phyloP scores from a whole-genome alignment of 106 monocot species.

The Dioscorea alata region DNA sequence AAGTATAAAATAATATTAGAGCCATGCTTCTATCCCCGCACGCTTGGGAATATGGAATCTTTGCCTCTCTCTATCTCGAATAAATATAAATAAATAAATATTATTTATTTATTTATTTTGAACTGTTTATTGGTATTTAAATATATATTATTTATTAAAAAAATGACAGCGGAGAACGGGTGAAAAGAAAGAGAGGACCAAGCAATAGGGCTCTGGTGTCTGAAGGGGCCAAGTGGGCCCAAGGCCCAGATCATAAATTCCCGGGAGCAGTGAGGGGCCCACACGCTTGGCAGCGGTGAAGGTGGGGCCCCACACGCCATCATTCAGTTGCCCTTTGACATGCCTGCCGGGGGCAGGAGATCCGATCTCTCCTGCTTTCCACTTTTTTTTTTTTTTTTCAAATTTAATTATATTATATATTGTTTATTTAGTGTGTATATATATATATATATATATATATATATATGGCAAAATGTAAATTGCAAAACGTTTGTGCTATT shows the following conservation, averaged over 20 bases:
- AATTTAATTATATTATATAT: too few species aligned
- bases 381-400: too few species aligned
- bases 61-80: too few species aligned
- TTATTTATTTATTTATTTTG: background rate
- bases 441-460: too few species aligned
- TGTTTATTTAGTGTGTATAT: too few species aligned
- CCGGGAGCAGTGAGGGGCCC: background rate
- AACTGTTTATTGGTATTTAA: too few species aligned
- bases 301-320: background rate
- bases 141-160: background rate
- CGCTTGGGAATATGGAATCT: background rate
- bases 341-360: background rate
- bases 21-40: background rate
- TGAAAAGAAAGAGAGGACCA: background rate
- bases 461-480: too few species aligned
- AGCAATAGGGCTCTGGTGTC: background rate
- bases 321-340: too few species aligned
- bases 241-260: background rate
- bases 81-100: background rate
- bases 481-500: too few species aligned
- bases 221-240: background rate
- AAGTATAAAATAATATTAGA: background rate
- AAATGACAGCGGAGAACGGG: background rate
- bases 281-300: background rate
- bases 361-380: too few species aligned